Evolutionary conservation across 1,139 yeast genomes (phyloP).

Genomic region (Debaryomyces subglobosus): DNA sequence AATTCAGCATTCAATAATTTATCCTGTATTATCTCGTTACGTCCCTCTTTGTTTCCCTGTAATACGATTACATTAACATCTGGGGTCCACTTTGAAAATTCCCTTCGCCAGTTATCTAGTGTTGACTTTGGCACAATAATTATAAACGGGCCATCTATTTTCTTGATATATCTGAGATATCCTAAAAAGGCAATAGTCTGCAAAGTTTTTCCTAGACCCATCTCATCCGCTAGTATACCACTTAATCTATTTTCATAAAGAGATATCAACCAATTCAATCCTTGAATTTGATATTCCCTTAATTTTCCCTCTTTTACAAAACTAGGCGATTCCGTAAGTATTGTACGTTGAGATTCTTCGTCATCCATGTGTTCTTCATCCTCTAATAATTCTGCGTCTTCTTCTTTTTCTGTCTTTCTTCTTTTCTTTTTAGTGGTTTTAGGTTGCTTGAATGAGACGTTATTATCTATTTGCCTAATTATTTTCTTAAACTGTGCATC

Average conservation of each 20-base stretch:
- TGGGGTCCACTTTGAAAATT: conserved; percentile 93
- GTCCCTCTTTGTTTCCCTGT: conserved; percentile 84
- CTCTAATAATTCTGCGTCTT: conserved; percentile 81
- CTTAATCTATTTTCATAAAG: conserved; percentile 47
- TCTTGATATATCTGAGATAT: conserved; percentile 74
- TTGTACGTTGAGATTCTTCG: conserved; percentile 53
- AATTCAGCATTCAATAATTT: conserved; percentile 71
- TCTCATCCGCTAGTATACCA: conserved; percentile 53
- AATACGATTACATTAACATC: conserved; percentile 85
- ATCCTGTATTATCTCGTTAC: conserved; percentile 62
- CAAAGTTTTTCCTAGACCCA: conserved; percentile 54
- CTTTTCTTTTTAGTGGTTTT: conserved; percentile 21
- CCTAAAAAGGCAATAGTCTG: conserved; percentile 71
- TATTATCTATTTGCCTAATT: conserved; percentile 45
- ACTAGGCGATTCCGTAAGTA: conserved; percentile 79
- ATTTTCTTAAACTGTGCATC: conserved; percentile 65
- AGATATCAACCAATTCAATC: conserved; percentile 50
- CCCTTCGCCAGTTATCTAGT: conserved; percentile 93
- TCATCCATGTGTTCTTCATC: conserved; percentile 67
- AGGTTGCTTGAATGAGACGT: conserved; percentile 32
- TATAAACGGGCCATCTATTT: conserved; percentile 87
- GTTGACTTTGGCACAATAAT: conserved; percentile 96
- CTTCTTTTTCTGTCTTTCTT: conserved; percentile 86
- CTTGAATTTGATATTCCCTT: conserved; percentile 72
- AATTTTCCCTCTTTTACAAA: conserved; percentile 65